Conservation (phyloP, 805 yeast species). For the Jamesozyma piceae region DNA sequence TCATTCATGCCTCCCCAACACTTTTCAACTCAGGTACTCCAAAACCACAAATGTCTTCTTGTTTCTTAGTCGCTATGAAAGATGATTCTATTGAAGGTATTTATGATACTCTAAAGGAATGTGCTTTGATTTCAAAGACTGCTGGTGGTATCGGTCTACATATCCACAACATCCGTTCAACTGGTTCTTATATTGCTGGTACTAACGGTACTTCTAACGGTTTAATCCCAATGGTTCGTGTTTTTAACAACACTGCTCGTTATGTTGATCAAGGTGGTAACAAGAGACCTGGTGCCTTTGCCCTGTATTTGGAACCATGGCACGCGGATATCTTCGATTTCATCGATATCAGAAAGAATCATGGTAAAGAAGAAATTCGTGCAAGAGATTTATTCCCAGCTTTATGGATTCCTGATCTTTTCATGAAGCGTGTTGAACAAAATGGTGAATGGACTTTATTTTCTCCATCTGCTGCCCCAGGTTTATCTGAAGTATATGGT, state of each 20-base stretch:
- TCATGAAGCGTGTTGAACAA: constrained; percentile 80
- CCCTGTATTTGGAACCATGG: constrained; percentile 93
- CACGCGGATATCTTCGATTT: constrained; percentile 86
- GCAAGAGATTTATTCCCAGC: constrained; percentile 92
- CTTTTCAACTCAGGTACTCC: constrained; percentile 89
- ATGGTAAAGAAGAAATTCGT: constrained; percentile 87
- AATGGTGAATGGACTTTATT: constrained; percentile 81
- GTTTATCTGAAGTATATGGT: constrained; percentile 74
- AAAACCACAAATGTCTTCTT: constrained; percentile 76
- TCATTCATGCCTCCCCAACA: constrained; percentile 94
- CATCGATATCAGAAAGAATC: constrained; percentile 79
- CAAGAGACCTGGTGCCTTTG: constrained; percentile 96
- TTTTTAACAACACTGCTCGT: constrained; percentile 90
- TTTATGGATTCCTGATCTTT: constrained; percentile 89
- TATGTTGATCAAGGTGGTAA: constrained; percentile 98
- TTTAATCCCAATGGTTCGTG: constrained; percentile 90
- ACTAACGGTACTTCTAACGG: constrained; percentile 92
- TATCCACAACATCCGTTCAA: constrained; percentile 74
- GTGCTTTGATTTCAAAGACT: constrained; percentile 85
- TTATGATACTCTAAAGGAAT: constrained; percentile 75
- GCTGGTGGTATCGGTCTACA: constrained; percentile 96
- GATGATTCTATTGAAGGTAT: constrained; percentile 95
- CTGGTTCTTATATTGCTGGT: constrained; percentile 83
- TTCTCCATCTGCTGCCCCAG: constrained; percentile 84
- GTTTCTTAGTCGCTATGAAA: constrained; percentile 83